These are phyloP conservation scores for Schizosaccharomyces versatilis DNA, from an alignment of 1,139 yeast species.

Conservation along the genomic window DNA sequence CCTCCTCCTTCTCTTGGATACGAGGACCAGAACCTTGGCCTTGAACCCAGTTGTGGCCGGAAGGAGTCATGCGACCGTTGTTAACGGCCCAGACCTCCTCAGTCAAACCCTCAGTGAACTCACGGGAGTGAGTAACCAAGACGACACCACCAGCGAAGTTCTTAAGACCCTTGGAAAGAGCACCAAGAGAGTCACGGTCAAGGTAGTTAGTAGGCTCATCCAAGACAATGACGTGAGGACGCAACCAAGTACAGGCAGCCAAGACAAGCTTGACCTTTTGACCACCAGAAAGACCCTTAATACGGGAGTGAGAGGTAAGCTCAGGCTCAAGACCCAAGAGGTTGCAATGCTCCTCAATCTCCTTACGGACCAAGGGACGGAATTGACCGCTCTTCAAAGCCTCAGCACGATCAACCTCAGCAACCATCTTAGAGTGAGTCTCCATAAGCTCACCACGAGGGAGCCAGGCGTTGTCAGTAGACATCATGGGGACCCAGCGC, in stretches of 20 bases:
- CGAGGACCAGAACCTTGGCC: constrained; percentile 99
- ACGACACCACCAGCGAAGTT: constrained; percentile 98
- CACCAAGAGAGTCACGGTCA: constrained; percentile 98
- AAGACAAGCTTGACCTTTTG: constrained; percentile 98
- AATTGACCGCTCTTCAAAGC: constrained; percentile 99
- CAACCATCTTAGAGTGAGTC: constrained; percentile 96
- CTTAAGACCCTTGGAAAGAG: constrained; percentile 96
- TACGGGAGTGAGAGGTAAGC: constrained; percentile 97
- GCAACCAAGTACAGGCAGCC: constrained; percentile 99
- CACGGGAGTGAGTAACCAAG: constrained; percentile 98
- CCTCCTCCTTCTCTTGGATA: constrained; percentile 84
- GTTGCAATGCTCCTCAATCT: constrained; percentile 94
- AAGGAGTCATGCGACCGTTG: constrained; percentile 96
- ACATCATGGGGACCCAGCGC: constrained; percentile 99
- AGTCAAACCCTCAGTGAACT: constrained; percentile 95
- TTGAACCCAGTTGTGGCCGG: constrained; percentile 99
- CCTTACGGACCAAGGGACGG: constrained; percentile 99
- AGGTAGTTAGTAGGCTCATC: constrained; percentile 75
- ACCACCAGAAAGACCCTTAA: constrained; percentile 99
- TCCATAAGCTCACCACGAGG: constrained; percentile 99
- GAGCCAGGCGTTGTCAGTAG: constrained; percentile 98
- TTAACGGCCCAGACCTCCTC: constrained; percentile 99
- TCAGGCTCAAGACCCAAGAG: constrained; percentile 97
- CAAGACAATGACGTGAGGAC: constrained; percentile 97
- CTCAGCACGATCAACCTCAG: constrained; percentile 99